phyloP scores from a whole-genome alignment of 805 yeast genomes.

The Candida awuae region DNA sequence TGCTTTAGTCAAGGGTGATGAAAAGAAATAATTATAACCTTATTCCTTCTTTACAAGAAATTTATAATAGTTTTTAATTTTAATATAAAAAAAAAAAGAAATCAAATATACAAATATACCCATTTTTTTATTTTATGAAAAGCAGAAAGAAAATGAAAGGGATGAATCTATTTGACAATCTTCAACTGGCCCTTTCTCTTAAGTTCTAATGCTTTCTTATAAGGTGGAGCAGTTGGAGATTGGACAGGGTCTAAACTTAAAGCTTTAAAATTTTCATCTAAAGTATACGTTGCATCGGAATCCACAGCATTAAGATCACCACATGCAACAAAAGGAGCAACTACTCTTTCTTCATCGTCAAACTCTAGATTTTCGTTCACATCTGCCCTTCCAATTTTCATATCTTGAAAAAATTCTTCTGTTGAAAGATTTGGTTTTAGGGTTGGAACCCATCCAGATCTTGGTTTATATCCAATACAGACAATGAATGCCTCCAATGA shows the following conservation, averaged over 20 bases:
- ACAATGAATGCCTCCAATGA: constrained; percentile 92
- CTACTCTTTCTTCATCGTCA: constrained; percentile 54
- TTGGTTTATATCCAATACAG: constrained; percentile 79
- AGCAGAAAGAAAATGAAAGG: no score
- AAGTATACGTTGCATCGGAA: constrained; percentile 87
- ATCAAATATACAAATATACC: no score
- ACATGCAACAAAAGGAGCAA: constrained; percentile 93
- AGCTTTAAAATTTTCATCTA: constrained; percentile 34
- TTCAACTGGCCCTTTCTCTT: constrained; percentile 62
- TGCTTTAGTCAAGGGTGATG: constrained; percentile 33
- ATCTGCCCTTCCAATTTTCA: constrained; percentile 47
- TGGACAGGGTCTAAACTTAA: constrained; percentile 84
- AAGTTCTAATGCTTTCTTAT: constrained; percentile 82
- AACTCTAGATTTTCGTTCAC: constrained; percentile 41
- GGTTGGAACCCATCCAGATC: constrained; percentile 75
- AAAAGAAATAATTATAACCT: constrained; percentile 23
- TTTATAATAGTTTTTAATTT: not conserved
- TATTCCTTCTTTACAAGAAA: not conserved
- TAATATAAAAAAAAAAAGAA: no score
- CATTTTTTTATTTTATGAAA: no score
- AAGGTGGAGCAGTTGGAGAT: constrained; percentile 94
- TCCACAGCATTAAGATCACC: constrained; percentile 82
- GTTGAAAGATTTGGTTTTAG: constrained; percentile 48
- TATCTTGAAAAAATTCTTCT: constrained; percentile 71
- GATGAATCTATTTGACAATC: constrained; percentile 15